Conservation (phyloP, 441 rosid genomes). For the Populus tomentosa region DNA sequence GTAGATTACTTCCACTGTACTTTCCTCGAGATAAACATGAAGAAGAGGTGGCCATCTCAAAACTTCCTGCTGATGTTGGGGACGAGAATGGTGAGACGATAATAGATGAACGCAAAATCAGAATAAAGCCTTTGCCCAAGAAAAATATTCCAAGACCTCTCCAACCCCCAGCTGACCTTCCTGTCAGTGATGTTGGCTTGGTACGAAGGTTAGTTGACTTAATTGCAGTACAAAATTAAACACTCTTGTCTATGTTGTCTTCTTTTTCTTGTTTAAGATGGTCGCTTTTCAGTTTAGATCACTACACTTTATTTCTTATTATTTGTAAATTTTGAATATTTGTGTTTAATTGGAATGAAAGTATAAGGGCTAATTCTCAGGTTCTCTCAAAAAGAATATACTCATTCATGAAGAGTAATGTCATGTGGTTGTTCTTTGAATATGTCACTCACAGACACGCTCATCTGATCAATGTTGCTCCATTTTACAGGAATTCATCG, state of each 20-base stretch:
- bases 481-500: conserved; percentile 62
- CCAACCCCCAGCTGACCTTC: conserved; percentile 61
- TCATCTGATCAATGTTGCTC: neutral
- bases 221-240: neutral
- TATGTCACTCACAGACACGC: neutral
- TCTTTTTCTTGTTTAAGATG: neutral
- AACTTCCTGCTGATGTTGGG: conserved; percentile 99
- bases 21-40: conserved; percentile 97
- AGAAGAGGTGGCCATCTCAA: conserved; percentile 87
- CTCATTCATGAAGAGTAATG: neutral
- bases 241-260: neutral
- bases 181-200: conserved; percentile 85
- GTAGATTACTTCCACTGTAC: conserved; percentile 93
- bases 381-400: neutral
- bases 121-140: conserved; percentile 95
- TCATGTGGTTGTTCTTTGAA: neutral
- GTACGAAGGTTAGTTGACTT: conserved; percentile 67
- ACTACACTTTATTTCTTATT: neutral
- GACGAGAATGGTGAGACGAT: conserved; percentile 99
- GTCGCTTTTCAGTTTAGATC: neutral
- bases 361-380: neutral
- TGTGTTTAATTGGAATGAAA: neutral
- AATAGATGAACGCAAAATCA: conserved; percentile 94
- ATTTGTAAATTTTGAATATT: neutral
- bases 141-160: conserved; percentile 57